phyloP scores from a whole-genome alignment of 1,284 basidiomycete species.

The Ceratobasidium sp. region DNA sequence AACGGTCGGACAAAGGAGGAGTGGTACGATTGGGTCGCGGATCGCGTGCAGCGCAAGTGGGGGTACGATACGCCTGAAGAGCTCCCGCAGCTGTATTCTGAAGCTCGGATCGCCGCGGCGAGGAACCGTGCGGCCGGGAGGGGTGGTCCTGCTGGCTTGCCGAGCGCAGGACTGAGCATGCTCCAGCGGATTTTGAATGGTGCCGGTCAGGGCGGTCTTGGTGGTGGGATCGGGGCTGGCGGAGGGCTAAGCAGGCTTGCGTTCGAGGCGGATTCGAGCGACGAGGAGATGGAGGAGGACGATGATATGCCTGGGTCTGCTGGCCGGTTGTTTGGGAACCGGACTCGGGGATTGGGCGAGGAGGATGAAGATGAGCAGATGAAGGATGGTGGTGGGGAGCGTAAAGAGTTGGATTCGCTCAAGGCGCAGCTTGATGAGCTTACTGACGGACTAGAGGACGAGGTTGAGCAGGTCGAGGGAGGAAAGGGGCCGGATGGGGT shows the following conservation, averaged over 20 bases:
- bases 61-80: constrained; percentile 78
- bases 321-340: constrained; percentile 28
- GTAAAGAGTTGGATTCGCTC: constrained; percentile 59
- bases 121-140: constrained; percentile 45
- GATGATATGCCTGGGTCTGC: constrained; percentile 34
- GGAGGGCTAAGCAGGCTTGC: constrained; percentile 45
- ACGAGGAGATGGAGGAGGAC: constrained; percentile 46
- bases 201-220: constrained; percentile 61
- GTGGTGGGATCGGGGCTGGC: constrained; percentile 54
- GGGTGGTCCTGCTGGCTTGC: constrained; percentile 10
- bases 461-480: constrained; percentile 53
- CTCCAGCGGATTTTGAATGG: constrained; percentile 67
- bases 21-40: constrained; percentile 93
- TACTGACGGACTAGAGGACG: constrained; percentile 63
- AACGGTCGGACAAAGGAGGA: constrained; percentile 89
- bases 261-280: constrained; percentile 46
- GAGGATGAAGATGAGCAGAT: constrained; percentile 44
- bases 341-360: constrained; percentile 36
- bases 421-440: constrained; percentile 73
- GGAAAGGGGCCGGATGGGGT: constrained; percentile 45
- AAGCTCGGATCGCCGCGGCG: constrained; percentile 70
- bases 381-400: constrained; percentile 53
- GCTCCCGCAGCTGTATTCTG: constrained; percentile 76
- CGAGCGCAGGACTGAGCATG: constrained; percentile 54
- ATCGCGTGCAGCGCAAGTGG: constrained; percentile 82